Evolutionary conservation across 805 yeast species (phyloP), one percentile per base, ranked within the genome.

Genomic region (Hanseniaspora nectarophila): DNA sequence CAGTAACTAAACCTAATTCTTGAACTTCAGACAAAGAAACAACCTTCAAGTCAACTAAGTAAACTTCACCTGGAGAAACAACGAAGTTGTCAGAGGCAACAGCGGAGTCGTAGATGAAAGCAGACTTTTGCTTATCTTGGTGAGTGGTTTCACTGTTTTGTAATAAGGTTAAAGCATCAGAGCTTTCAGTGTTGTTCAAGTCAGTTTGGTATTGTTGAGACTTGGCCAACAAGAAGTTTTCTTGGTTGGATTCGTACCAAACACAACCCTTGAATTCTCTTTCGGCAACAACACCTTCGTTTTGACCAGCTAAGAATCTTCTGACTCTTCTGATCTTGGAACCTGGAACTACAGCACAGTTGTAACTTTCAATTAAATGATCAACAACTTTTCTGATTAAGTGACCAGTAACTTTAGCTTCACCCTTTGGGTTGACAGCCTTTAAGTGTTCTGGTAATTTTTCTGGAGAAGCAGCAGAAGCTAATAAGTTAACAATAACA

Each of bases 221-320:
- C n/a, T 40, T 45, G 26, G 28, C 65, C 54, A 82, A 69, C 54
- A 84, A 70, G 23, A 64, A 62, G 35, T 72, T 71, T 69, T 85
- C 95, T 68, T 84, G 92, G 66, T 84, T 84, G 35, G 81, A 73
- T 69, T 85, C 95, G 51, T 82, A 75, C 94, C 94, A 85, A 26
- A 76, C 83, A 51, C 89, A 94, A 63, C 95, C 96, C 68, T 90
- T 89, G 69, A 84, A 85, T 58, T 86, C 95, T 63, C 81, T 77
- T 70, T 90, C 98, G 35, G 89, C 90, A 57, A 88, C 92, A 52
- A 88, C 72, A 64, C 88, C 92, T 63, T 87, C 95, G 54, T 89
- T 82, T 72, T 92, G 98, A 51, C 98, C 98, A 37, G 95, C 95
- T 63, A 92, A 77, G 61, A 90, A 92, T 63, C 97, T 78, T 72